These are phyloP conservation scores for Juncus inflexus DNA, from an alignment of 176 grass and related monocot genomes.

Conservation along the genomic window DNA sequence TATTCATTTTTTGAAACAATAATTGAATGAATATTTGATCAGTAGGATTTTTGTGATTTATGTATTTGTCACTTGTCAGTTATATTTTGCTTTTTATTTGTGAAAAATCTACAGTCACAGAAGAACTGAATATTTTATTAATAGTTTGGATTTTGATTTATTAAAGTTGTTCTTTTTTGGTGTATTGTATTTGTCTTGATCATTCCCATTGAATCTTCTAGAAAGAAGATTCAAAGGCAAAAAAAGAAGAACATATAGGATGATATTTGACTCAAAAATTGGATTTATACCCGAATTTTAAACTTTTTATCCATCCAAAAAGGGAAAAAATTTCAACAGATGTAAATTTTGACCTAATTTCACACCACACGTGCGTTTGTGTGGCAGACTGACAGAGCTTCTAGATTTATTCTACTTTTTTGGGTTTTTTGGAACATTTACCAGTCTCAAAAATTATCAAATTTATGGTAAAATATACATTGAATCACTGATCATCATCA, in stretches of 20 bases:
- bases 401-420: not conserved
- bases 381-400: not conserved
- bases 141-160: no score
- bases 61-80: no score
- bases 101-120: no score
- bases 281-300: slow-evolving; percentile 1
- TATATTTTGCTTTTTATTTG: no score
- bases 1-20: no score
- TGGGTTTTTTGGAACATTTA: not conserved
- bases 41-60: no score
- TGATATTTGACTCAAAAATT: not conserved
- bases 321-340: not conserved
- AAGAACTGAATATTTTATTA: no score
- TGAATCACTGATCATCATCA: no score
- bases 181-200: not conserved
- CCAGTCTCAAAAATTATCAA: no score
- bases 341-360: not conserved
- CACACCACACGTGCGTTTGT: not conserved
- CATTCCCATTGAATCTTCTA: slow-evolving; percentile 1
- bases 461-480: no score
- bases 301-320: slow-evolving; percentile 1
- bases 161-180: not conserved
- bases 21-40: no score
- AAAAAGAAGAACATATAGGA: not conserved
- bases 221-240: slow-evolving; percentile 13